Percentiles rank a stretch among this genome's conserved stretches.
phyloP scores from a whole-genome alignment of 2,329 filamentous ascomycete genomes.

The Aspergillaceae sp. region DNA sequence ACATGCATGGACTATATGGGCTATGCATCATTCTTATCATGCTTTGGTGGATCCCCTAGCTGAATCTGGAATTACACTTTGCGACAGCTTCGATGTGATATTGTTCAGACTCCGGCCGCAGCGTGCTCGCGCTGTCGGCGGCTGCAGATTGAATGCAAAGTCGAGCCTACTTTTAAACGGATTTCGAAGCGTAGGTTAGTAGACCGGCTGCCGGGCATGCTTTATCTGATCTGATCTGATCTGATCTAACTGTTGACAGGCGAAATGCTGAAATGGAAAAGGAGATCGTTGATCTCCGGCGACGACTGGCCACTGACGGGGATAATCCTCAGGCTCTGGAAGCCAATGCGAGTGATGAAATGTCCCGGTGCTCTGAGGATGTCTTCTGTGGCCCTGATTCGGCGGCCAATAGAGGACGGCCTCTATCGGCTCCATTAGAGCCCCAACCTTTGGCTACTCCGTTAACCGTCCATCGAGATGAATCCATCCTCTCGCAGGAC shows the following conservation, averaged over 20 bases:
- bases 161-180: conserved; percentile 59
- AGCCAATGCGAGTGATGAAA: conserved; percentile 19
- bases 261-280: conserved; percentile 56
- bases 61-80: conserved; percentile 8
- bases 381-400: conserved; percentile 24
- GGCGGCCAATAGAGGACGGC: conserved; percentile 19
- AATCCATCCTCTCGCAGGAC: conserved; percentile 29
- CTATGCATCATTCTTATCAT: too few relatives aligned
- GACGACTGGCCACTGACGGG: conserved; percentile 31
- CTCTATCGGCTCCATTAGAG: conserved; percentile 28
- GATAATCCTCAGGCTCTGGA: conserved; percentile 19
- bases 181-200: conserved; percentile 49
- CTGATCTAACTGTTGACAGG: conserved; percentile 27
- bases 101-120: conserved; percentile 54
- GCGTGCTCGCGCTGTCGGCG: conserved; percentile 54
- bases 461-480: conserved; percentile 24
- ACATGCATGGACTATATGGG: too few relatives aligned
- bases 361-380: conserved; percentile 29
- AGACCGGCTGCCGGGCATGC: background rate
- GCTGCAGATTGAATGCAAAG: conserved; percentile 54
- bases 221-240: background rate
- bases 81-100: conserved; percentile 55
- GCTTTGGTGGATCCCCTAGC: conserved; percentile 3
- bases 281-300: conserved; percentile 43
- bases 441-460: conserved; percentile 25